These are phyloP conservation scores for Globisporangium viniferum DNA, from an alignment of 352 stramenopile species.

Conservation along the genomic window DNA sequence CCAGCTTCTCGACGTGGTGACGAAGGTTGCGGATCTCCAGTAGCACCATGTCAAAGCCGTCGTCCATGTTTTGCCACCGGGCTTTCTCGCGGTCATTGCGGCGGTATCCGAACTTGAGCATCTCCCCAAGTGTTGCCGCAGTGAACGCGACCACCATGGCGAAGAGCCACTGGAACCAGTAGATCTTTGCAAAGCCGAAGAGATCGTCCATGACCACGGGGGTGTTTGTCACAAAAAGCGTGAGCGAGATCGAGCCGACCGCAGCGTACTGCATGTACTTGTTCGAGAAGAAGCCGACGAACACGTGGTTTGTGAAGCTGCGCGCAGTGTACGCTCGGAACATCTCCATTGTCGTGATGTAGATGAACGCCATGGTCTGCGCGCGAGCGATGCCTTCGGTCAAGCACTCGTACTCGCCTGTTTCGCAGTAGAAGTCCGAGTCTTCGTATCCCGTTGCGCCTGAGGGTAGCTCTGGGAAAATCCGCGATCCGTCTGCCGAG, in stretches of 20 bases:
- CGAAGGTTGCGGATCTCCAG: slow-evolving; percentile 45
- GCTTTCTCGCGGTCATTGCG: slow-evolving; percentile 27
- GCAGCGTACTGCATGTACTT: slow-evolving; percentile 40
- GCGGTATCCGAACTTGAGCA: slow-evolving; percentile 41
- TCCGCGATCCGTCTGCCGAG: slow-evolving; percentile 35
- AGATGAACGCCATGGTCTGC: slow-evolving; percentile 45
- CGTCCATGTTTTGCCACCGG: slow-evolving; percentile 30
- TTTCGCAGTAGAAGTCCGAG: slow-evolving; percentile 48
- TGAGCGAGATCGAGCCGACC: slow-evolving; percentile 34
- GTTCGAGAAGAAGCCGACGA: slow-evolving; percentile 35
- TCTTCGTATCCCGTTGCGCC: slow-evolving; percentile 32
- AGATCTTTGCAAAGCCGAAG: slow-evolving; percentile 39
- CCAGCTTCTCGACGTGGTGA: slow-evolving; percentile 43
- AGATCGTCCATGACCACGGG: slow-evolving; percentile 34
- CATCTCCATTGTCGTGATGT: slow-evolving; percentile 53
- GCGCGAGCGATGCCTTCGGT: slow-evolving; percentile 35
- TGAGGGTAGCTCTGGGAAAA: slow-evolving; percentile 46
- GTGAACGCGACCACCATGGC: slow-evolving; percentile 33
- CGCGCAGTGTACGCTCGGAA: slow-evolving; percentile 42
- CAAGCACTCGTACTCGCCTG: slow-evolving; percentile 53
- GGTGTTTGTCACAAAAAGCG: slow-evolving; percentile 34
- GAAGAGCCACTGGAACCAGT: slow-evolving; percentile 42
- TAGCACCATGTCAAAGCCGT: slow-evolving; percentile 35
- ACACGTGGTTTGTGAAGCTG: slow-evolving; percentile 45
- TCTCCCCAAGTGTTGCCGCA: slow-evolving; percentile 28